Evolutionary conservation across 345 rosid species (phyloP).

Genomic region (thale cress (Arabidopsis thaliana)): TAIR10.1 NC_003076.8:1942501-1943000

Average conservation of each 20-base stretch:
- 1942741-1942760: conserved; percentile 71
- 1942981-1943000: conserved; percentile 70
- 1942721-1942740: conserved; percentile 70
- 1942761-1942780: conserved; percentile 50
- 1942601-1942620: not conserved
- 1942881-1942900: conserved; percentile 1
- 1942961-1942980: conserved; percentile 66
- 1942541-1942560: conserved; percentile 67
- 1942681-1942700: conserved; percentile 68
- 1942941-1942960: conserved; percentile 56
- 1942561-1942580: conserved; percentile 55
- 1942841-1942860: conserved; percentile 12
- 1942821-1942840: conserved; percentile 38
- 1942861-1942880: conserved; percentile 21
- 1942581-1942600: conserved; percentile 53
- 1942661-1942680: conserved; percentile 24
- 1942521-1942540: conserved; percentile 48
- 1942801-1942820: conserved; percentile 72
- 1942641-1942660: conserved; percentile 23
- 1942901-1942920: conserved; percentile 24
- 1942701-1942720: conserved; percentile 70
- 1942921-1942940: conserved; percentile 73
- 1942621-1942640: conserved; percentile 8
- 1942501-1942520: conserved; percentile 63
- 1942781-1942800: conserved; percentile 61